These are phyloP conservation scores for Globisporangium middletonii DNA, from an alignment of 352 stramenopile species.

Conservation along the genomic window DNA sequence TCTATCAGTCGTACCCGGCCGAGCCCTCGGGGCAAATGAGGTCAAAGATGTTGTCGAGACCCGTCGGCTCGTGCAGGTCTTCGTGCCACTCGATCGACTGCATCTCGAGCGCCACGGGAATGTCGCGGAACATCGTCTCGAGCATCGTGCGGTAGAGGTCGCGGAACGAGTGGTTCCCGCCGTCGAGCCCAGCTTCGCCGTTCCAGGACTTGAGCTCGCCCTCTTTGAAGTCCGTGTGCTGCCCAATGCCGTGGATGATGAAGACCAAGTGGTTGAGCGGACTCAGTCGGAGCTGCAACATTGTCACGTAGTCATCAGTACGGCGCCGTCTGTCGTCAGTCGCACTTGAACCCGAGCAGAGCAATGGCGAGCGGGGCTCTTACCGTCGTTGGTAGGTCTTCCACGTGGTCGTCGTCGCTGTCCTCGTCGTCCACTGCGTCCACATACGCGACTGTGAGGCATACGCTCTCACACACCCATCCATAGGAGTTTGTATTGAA, in stretches of 20 bases:
- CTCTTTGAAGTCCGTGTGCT: constrained; percentile 84
- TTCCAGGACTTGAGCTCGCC: constrained; percentile 81
- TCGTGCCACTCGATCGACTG: constrained; percentile 90
- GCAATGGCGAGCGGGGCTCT: background rate
- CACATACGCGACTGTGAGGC: background rate
- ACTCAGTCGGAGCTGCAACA: constrained; percentile 49
- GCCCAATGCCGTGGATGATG: constrained; percentile 82
- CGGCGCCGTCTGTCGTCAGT: background rate
- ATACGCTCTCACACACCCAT: background rate
- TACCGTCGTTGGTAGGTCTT: constrained; percentile 72
- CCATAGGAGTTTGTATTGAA: too few relatives aligned
- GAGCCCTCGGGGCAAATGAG: constrained; percentile 75
- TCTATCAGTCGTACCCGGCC: constrained; percentile 33
- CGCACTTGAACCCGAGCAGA: background rate
- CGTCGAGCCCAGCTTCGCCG: constrained; percentile 55
- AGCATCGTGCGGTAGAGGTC: constrained; percentile 74
- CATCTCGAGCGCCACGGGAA: constrained; percentile 80
- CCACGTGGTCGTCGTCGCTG: constrained; percentile 59
- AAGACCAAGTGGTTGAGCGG: constrained; percentile 85
- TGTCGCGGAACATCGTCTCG: constrained; percentile 75
- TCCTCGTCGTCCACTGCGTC: constrained; percentile 18
- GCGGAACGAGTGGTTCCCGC: constrained; percentile 74
- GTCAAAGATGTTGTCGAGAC: constrained; percentile 81
- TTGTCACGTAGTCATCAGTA: background rate
- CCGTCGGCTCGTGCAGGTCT: constrained; percentile 80